Evolutionary conservation across 768 basidiomycete genomes (phyloP).

Genomic region (button mushroom (Agaricus bisporus)): DNA sequence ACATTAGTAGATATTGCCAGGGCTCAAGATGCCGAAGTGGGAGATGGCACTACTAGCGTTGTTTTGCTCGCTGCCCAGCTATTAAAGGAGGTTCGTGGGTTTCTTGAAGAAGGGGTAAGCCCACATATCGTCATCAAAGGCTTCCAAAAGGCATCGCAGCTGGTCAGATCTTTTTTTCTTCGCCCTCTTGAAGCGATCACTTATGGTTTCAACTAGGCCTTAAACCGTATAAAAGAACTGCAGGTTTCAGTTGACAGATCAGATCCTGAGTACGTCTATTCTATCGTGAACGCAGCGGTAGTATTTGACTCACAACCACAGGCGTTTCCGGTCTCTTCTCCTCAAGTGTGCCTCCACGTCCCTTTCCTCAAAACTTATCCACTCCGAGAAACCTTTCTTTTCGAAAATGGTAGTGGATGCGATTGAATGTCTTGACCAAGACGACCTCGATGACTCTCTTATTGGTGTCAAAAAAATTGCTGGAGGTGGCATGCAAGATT

Average conservation of each 20-base stretch:
- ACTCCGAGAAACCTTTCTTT: slow-evolving; percentile 98
- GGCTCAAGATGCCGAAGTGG: slow-evolving; percentile 97
- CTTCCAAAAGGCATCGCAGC: slow-evolving; percentile 77
- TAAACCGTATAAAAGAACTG: slow-evolving; percentile 81
- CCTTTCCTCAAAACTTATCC: slow-evolving; percentile 99
- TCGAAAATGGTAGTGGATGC: slow-evolving; percentile 99
- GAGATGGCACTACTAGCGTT: slow-evolving; percentile 96
- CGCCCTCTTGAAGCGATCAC: slow-evolving; percentile 6
- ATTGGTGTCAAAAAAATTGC: slow-evolving; percentile 98
- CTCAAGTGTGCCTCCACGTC: slow-evolving; percentile 97
- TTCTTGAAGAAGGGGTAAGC: slow-evolving; percentile 95
- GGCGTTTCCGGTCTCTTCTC: slow-evolving; percentile 88
- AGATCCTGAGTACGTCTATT: slow-evolving; percentile 69
- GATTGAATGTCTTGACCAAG: slow-evolving; percentile 85
- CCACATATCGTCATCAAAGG: slow-evolving; percentile 98
- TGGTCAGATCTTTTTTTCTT: slow-evolving; percentile 47
- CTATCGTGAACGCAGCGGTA: not conserved
- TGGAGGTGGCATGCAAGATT: slow-evolving; percentile 97
- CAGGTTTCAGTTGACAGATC: slow-evolving; percentile 88
- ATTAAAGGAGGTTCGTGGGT: slow-evolving; percentile 84
- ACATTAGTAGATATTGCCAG: slow-evolving; percentile 98
- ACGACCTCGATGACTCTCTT: slow-evolving; percentile 90
- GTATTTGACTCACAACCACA: slow-evolving; percentile 25
- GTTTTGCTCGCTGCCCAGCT: slow-evolving; percentile 92
- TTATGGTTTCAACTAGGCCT: slow-evolving; percentile 45